Percentiles rank a stretch among this genome's conserved stretches.
phyloP scores from a whole-genome alignment of 495 filamentous ascomycete species.

The Aspergillus indologenus region DNA sequence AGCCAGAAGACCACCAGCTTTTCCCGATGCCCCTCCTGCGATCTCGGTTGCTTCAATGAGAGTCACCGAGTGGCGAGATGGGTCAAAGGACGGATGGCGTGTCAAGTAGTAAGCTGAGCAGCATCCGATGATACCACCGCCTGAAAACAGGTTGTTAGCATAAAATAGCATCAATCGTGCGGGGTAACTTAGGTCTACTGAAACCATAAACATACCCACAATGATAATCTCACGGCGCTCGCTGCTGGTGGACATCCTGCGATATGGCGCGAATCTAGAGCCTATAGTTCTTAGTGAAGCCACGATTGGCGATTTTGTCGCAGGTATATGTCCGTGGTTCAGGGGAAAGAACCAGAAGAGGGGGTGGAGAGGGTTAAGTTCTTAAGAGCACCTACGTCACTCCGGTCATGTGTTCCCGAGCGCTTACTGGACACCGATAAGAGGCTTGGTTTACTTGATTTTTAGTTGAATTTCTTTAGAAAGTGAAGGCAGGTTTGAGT shows the following conservation, averaged over 20 bases:
- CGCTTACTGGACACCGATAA: conserved; percentile 1
- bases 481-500: not conserved
- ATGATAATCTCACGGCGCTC: conserved; percentile 64
- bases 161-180: conserved; percentile 14
- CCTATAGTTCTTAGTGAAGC: conserved; percentile 24
- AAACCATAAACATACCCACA: conserved; percentile 50
- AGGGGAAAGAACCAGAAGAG: not conserved
- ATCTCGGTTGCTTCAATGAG: conserved; percentile 86
- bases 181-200: conserved; percentile 27
- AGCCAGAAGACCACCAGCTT: conserved; percentile 87
- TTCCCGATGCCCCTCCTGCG: conserved; percentile 89
- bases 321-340: conserved; percentile 1
- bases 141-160: conserved; percentile 41
- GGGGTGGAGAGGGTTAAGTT: not conserved
- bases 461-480: not conserved
- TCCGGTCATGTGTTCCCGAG: conserved; percentile 29
- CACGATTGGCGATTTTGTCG: conserved; percentile 22
- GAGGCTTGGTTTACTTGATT: not conserved
- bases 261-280: conserved; percentile 18
- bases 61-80: conserved; percentile 71
- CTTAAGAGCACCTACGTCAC: conserved; percentile 16
- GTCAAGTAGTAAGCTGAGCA: conserved; percentile 93
- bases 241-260: conserved; percentile 35
- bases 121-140: conserved; percentile 92
- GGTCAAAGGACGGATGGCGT: conserved; percentile 79